Percentiles rank a stretch among this genome's conserved stretches.
Conservation (phyloP, 1,284 basidiomycete genomes). For the Heterobasidion annosum region DNA sequence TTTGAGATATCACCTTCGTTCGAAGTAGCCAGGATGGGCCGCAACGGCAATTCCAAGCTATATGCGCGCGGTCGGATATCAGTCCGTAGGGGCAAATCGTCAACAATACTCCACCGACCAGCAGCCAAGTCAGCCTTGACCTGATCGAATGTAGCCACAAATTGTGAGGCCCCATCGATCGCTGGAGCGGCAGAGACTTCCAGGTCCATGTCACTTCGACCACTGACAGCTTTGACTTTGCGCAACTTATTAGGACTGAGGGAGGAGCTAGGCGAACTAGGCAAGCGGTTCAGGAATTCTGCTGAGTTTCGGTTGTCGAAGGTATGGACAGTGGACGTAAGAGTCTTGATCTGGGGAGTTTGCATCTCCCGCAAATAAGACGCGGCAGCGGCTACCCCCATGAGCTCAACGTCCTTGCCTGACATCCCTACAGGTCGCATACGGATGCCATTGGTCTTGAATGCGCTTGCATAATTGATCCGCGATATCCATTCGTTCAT, state of each 20-base stretch:
- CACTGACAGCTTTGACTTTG: constrained; percentile 21
- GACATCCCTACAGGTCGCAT: constrained; percentile 74
- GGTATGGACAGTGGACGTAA: constrained; percentile 27
- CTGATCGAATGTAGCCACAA: constrained; percentile 77
- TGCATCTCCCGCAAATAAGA: constrained; percentile 68
- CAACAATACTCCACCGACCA: constrained; percentile 21
- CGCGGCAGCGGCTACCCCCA: constrained; percentile 76
- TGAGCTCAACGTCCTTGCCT: constrained; percentile 61
- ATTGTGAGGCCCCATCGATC: constrained; percentile 47
- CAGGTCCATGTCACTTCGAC: constrained; percentile 24
- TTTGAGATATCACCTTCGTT: constrained; percentile 15
- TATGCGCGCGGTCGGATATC: constrained; percentile 20
- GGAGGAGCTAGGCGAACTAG: constrained; percentile 5
- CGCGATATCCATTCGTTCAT: constrained; percentile 89
- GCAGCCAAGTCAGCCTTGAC: constrained; percentile 78
- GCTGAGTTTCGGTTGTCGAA: constrained; percentile 31
- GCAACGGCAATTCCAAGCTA: constrained; percentile 22
- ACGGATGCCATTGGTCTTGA: constrained; percentile 79
- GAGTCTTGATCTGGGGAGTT: constrained; percentile 19
- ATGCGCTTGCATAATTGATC: constrained; percentile 93
- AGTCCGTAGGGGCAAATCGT: constrained; percentile 15
- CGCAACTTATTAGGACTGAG: constrained; percentile 7
- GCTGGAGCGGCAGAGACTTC: constrained; percentile 38
- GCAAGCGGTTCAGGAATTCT: constrained; percentile 9
- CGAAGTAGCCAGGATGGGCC: constrained; percentile 8